Base-by-base conservation (phyloP, 352 stramenopile genomes). In the Pythium biforme region DNA sequence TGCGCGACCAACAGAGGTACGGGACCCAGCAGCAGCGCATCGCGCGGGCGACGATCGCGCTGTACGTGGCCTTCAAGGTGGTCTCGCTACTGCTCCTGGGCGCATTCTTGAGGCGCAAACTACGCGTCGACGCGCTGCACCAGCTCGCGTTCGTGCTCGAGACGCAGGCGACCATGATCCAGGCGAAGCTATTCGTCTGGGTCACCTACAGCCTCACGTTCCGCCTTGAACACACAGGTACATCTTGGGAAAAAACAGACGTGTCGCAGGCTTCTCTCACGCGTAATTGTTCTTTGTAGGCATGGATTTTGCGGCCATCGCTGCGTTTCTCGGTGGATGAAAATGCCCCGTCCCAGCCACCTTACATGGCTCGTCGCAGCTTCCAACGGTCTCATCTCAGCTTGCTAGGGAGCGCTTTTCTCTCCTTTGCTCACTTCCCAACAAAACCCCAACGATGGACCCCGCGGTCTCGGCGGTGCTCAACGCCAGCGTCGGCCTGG, bases 91-190 rank as follows among this genome's bases (percentile, higher is more conserved):
- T 66, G 25, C 10, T 49, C 2, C 46, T 72, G 3, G 22, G 50
- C 22, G 19, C 23, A 1, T 7, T 66, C 5, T 7, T 72, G 14
- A 19, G 23, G 19, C 27, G 45, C 6, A 29, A 55, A 17, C 49
- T 75, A 14, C 17, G 20, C n/a, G 51, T 66, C 17, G 8, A 60
- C 45, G 58, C 68, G 1, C 57, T 86, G 15, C 74, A 75, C n/a
- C 73, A 80, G n/a, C 51, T 84, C 11, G 73, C 60, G n/a, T 86
- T 86, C 43, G 77, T 86, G 34, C 54, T 83, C 19, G 72, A 87
- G 43, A 71, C 53, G 0, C 71, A 79, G 5, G 68, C 62, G 15
- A 19, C 59, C 0, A 27, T 79, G 10, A 49, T 84, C 8, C 77
- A 83, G 54, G 69, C 68, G 9, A 63, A 72, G 34, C 56, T 87